Conservation (phyloP, 2,329 filamentous ascomycete genomes). For the Aspergillus pseudoglaucus region DNA sequence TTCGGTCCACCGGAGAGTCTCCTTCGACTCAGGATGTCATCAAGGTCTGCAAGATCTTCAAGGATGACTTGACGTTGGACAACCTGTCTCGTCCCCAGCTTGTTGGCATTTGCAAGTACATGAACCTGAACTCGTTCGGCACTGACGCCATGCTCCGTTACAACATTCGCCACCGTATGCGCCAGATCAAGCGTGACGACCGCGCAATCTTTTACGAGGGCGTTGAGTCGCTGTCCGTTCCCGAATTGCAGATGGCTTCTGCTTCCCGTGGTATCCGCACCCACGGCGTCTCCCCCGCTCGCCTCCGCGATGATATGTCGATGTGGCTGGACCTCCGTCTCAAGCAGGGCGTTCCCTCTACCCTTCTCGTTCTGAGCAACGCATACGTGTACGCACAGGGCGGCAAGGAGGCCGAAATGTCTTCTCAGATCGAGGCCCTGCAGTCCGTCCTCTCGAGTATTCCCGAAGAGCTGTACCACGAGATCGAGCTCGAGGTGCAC, state of each 20-base stretch:
- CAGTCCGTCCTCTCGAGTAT: constrained; percentile 90
- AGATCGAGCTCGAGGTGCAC: constrained; percentile 97
- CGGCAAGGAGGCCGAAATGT: constrained; percentile 73
- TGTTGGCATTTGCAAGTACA: constrained; percentile 96
- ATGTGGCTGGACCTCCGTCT: constrained; percentile 92
- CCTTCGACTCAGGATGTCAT: constrained; percentile 88
- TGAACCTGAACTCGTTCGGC: constrained; percentile 95
- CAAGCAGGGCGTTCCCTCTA: constrained; percentile 91
- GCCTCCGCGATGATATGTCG: constrained; percentile 81
- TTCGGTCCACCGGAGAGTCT: constrained; percentile 81
- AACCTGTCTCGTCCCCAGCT: constrained; percentile 93
- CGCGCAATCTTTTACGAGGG: constrained; percentile 90
- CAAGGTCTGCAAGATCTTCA: constrained; percentile 98
- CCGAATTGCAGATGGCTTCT: constrained; percentile 86
- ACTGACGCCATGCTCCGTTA: constrained; percentile 98
- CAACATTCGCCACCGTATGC: constrained; percentile 94
- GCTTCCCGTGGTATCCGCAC: constrained; percentile 88
- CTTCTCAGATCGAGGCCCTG: constrained; percentile 85
- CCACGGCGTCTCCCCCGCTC: constrained; percentile 80
- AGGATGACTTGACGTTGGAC: constrained; percentile 93
- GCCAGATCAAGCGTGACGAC: constrained; percentile 98
- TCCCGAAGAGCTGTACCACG: constrained; percentile 97
- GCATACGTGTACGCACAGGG: constrained; percentile 85
- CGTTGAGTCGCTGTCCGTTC: constrained; percentile 85
- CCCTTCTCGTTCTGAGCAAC: constrained; percentile 89